These are phyloP conservation scores for Penicillium capsulatum DNA, from an alignment of 2,329 filamentous ascomycete species.

Conservation along the genomic window DNA sequence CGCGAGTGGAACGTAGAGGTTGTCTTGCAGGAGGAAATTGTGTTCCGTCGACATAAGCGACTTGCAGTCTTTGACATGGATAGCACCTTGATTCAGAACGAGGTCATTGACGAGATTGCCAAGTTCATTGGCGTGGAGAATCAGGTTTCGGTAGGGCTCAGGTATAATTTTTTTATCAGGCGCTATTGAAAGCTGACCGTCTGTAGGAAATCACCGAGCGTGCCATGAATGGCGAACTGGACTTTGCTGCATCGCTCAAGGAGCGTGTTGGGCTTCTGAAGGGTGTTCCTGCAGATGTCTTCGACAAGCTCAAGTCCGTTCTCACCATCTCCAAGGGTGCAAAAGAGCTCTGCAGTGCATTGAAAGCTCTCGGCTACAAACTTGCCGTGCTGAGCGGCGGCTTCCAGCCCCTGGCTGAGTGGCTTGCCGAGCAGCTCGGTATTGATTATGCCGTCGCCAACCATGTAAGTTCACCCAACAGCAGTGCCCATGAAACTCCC, in stretches of 20 bases:
- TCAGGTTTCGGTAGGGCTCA: constrained; percentile 60
- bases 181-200: too few relatives aligned
- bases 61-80: constrained; percentile 98
- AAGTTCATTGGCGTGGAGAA: constrained; percentile 76
- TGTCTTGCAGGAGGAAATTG: constrained; percentile 66
- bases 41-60: constrained; percentile 75
- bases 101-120: constrained; percentile 94
- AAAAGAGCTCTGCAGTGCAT: constrained; percentile 64
- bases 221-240: constrained; percentile 93
- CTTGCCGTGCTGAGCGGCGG: constrained; percentile 89
- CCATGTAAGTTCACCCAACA: constrained; percentile 50
- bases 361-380: constrained; percentile 77
- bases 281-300: constrained; percentile 73
- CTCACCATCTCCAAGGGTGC: constrained; percentile 82
- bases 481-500: too few relatives aligned
- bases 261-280: constrained; percentile 76
- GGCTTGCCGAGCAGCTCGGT: constrained; percentile 75
- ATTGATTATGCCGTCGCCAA: constrained; percentile 89
- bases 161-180: too few relatives aligned
- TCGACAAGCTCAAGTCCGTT: constrained; percentile 67
- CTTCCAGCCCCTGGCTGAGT: constrained; percentile 82
- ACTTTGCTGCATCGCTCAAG: constrained; percentile 79
- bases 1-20: constrained; percentile 86
- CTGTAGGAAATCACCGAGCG: constrained; percentile 72
- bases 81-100: constrained; percentile 92